phyloP scores from a whole-genome alignment of 1,139 yeast species.

The Zygoascus meyerae region DNA sequence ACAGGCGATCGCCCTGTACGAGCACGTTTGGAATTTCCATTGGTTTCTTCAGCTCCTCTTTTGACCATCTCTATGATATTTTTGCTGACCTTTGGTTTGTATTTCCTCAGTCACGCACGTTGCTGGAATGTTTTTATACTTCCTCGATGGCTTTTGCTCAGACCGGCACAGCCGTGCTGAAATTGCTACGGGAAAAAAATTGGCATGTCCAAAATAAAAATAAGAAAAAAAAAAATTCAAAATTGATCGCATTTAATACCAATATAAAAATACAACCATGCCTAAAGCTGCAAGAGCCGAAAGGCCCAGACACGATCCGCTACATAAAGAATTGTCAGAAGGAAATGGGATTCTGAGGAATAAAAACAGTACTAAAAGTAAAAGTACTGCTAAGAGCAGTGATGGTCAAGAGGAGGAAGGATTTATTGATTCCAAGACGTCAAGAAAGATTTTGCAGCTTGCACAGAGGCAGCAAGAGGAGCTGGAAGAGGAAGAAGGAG shows the following conservation, averaged over 20 bases:
- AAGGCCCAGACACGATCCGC: constrained; percentile 62
- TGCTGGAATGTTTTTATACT: too few species aligned
- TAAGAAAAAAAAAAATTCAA: too few species aligned
- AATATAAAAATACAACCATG: constrained; percentile 19
- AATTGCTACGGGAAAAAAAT: not conserved
- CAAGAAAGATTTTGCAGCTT: constrained; percentile 78
- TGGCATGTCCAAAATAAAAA: not conserved
- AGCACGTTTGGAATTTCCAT: constrained; percentile 9
- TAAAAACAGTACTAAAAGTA: constrained; percentile 26
- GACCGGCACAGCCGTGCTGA: not conserved
- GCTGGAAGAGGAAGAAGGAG: constrained; percentile 57
- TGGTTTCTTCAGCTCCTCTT: constrained; percentile 3
- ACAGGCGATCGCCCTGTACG: constrained; percentile 11
- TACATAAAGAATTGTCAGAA: constrained; percentile 67
- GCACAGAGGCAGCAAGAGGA: constrained; percentile 94
- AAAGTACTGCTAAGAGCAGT: constrained; percentile 14
- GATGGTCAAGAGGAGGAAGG: constrained; percentile 50
- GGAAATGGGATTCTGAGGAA: constrained; percentile 65
- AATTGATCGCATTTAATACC: not conserved
- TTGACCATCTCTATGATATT: not conserved
- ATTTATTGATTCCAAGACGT: constrained; percentile 71
- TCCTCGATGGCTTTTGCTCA: too few species aligned
- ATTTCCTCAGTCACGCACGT: too few species aligned
- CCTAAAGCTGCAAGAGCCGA: constrained; percentile 27
- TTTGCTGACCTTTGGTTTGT: too few species aligned